Percentiles rank a stretch among this genome's conserved stretches.
Evolutionary conservation across 495 filamentous ascomycete species (phyloP).

Genomic region (Thermochaetoides thermophila): DNA sequence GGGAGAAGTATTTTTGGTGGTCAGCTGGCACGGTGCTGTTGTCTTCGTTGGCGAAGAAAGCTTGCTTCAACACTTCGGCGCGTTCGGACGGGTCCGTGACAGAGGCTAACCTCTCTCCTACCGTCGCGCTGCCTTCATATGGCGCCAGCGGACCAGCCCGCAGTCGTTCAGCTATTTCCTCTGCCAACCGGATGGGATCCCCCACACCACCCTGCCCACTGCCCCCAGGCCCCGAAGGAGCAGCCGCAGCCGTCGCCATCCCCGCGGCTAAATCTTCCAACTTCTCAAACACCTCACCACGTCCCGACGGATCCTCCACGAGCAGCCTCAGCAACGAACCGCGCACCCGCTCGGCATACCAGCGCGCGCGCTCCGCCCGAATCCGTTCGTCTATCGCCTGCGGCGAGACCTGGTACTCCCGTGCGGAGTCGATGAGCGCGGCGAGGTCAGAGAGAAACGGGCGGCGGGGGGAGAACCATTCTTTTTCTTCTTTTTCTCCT

Average conservation of each 20-base stretch:
- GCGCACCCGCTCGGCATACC: conserved; percentile 26
- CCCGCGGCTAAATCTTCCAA: conserved; percentile 9
- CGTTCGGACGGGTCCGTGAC: conserved; percentile 6
- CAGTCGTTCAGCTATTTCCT: conserved; percentile 15
- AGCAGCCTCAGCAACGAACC: conserved; percentile 17
- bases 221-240: too few relatives aligned
- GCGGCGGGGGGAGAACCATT: conserved; percentile 29
- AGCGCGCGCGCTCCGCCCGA: conserved; percentile 26
- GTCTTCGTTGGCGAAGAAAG: conserved; percentile 19
- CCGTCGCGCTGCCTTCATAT: conserved; percentile 13
- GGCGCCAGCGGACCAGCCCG: conserved; percentile 3
- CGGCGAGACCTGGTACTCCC: conserved; percentile 21
- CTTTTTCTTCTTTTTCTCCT: conserved; percentile 7
- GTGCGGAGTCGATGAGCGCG: conserved; percentile 22
- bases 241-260: neutral
- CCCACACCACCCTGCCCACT: too few relatives aligned
- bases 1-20: conserved; percentile 25
- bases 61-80: conserved; percentile 18
- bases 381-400: conserved; percentile 25
- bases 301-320: conserved; percentile 13
- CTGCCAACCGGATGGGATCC: conserved; percentile 5
- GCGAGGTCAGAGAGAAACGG: conserved; percentile 27
- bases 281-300: conserved; percentile 12
- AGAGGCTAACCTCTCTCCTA: conserved; percentile 12
- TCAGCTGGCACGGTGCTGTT: conserved; percentile 9